These are phyloP conservation scores for Agrocybe chaxingu DNA, from an alignment of 768 basidiomycete species.

Conservation along the genomic window DNA sequence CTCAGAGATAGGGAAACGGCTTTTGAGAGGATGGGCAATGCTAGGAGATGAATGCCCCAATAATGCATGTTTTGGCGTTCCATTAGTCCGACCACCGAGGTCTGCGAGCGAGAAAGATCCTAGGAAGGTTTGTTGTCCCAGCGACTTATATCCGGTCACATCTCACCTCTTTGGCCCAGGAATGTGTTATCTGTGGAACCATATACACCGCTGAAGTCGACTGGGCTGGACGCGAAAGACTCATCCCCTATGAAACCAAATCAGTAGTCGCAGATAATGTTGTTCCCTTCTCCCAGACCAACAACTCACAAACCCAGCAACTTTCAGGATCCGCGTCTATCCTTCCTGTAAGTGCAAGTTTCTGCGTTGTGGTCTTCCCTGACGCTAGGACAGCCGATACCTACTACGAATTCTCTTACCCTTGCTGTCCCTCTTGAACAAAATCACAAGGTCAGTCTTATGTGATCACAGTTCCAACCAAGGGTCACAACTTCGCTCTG, in stretches of 20 bases:
- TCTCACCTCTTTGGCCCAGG: constrained; percentile 36
- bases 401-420: too few relatives aligned
- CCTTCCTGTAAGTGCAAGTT: neutral
- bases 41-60: constrained; percentile 83
- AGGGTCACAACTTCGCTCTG: too few relatives aligned
- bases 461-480: too few relatives aligned
- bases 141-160: neutral
- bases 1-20: constrained; percentile 70
- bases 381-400: too few relatives aligned
- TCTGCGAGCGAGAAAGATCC: constrained; percentile 57
- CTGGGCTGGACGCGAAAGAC: constrained; percentile 43
- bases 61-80: constrained; percentile 68
- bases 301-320: neutral
- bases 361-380: too few relatives aligned
- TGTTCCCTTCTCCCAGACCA: neutral
- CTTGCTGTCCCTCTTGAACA: too few relatives aligned
- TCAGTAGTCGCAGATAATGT: neutral
- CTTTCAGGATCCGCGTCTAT: neutral
- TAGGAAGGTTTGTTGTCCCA: constrained; percentile 50
- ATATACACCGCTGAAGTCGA: constrained; percentile 56
- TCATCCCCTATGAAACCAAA: constrained; percentile 24
- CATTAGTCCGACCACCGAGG: constrained; percentile 79
- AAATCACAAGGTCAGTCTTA: too few relatives aligned
- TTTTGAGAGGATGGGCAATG: constrained; percentile 87
- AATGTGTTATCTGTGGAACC: constrained; percentile 73